Evolutionary conservation across 2,329 filamentous ascomycete species (phyloP).

Genomic region (Calonectria hongkongensis): DNA sequence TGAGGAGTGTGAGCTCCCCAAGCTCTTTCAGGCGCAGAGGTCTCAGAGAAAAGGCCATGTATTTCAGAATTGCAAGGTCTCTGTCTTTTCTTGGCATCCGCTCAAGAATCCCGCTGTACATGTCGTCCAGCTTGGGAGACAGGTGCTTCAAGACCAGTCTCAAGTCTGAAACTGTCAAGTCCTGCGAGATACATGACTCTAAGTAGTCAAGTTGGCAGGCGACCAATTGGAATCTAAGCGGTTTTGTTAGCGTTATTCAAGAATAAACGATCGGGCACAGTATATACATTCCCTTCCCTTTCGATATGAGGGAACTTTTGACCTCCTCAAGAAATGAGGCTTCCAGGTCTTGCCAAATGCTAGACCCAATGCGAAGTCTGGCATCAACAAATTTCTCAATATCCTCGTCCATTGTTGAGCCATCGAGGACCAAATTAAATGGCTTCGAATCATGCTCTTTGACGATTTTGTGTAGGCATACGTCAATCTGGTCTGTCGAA

Average conservation of each 20-base stretch:
- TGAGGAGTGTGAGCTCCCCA: slow-evolving; percentile 3
- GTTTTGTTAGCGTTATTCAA: neutral
- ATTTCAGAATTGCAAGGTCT: slow-evolving; percentile 6
- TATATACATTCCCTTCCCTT: slow-evolving; percentile 4
- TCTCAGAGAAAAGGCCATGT: neutral
- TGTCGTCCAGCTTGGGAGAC: neutral
- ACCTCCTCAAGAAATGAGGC: neutral
- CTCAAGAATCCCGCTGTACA: neutral
- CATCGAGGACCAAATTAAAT: neutral
- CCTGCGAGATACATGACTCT: neutral
- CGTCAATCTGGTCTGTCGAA: neutral
- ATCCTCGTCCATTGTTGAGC: neutral
- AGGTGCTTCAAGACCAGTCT: neutral
- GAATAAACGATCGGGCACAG: neutral
- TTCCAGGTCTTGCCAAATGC: slow-evolving; percentile 13
- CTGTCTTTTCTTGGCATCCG: slow-evolving; percentile 9
- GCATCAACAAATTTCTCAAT: slow-evolving; percentile 7
- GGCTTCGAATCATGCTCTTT: neutral
- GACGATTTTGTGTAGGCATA: neutral
- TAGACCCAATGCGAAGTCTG: neutral
- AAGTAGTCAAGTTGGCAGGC: slow-evolving; percentile 9
- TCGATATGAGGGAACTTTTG: slow-evolving; percentile 6
- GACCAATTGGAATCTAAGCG: neutral
- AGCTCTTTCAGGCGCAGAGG: slow-evolving; percentile 1
- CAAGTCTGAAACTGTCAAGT: slow-evolving; percentile 10